phyloP scores from a whole-genome alignment of 495 filamentous ascomycete genomes.

The Trichoderma virens region DNA sequence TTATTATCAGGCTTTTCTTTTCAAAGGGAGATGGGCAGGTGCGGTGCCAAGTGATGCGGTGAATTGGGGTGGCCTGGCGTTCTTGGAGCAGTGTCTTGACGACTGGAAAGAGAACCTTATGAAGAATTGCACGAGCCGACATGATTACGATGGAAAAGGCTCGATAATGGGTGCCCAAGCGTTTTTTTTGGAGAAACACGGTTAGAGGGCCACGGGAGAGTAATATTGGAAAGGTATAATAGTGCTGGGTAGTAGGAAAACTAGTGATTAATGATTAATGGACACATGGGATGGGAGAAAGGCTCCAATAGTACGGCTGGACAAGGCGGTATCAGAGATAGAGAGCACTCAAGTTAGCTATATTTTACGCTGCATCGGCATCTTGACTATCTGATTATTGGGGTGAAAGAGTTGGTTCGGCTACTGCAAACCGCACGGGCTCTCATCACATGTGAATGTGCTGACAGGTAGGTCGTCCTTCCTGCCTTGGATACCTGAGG shows the following conservation, averaged over 20 bases:
- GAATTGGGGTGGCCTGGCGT: constrained; percentile 6
- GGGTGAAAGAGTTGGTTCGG: no score
- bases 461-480: no score
- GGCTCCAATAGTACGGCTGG: neutral
- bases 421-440: no score
- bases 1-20: neutral
- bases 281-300: neutral
- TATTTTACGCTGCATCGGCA: neutral
- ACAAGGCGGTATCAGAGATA: neutral
- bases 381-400: no score
- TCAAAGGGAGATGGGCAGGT: neutral
- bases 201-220: neutral
- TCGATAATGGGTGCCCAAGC: neutral
- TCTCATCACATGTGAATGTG: no score
- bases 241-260: constrained; percentile 1
- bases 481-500: no score
- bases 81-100: constrained; percentile 2
- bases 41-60: neutral
- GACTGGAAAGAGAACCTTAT: neutral
- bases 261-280: constrained; percentile 9
- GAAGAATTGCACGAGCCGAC: neutral
- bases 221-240: neutral
- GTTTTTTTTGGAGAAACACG: neutral
- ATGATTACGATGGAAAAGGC: neutral
- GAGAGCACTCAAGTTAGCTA: neutral